Evolutionary conservation across 805 yeast genomes (phyloP), one percentile per base, ranked within the genome.

Genomic region (Metschnikowia continentalis): DNA sequence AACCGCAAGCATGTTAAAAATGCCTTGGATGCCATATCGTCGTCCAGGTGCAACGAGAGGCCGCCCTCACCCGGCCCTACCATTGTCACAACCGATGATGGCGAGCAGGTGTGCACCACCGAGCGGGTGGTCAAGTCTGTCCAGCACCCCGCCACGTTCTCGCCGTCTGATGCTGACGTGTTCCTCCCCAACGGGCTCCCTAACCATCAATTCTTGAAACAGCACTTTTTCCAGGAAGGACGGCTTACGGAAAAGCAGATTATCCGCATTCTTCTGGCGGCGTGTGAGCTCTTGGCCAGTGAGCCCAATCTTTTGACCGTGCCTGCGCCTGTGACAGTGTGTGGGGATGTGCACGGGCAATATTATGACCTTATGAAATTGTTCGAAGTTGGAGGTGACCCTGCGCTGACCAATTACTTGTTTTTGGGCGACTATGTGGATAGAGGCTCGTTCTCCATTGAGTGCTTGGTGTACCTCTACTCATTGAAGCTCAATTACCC

Each of bases 261-360:
- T 0, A 59, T 84, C 41, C 74, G 73, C 42, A 91, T 92, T 48
- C 64, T 92, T 39, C 64, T 71, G 17, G 75, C 73, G 67, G 95
- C 95, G 7, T 83, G 90, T 0, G 74, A 72, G 20, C 65, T 84
- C 6, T 75, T 94, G 50, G 65, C 77, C 13, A 64, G 69, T 36
- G 98, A 92, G 62, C 95, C 96, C 5, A 92, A 88, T 60, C 64
- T 92, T 59, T 71, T 92, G 47, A 77, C 77, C 17, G 86, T 94
- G 1, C 91, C 90, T 2, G 95, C 97, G 0, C 99, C 98, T 0
- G 88, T 92, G 2, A 91, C 96, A 0, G 90, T 92, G 2, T 90
- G 97, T 71, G 99, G 99, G 50, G 98, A 92, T 69, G 79, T 91
- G n/a, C 98, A 92, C 68, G 99, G 99, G 15, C 98, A 92, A 67